Evolutionary conservation across 179 eudicot species (phyloP).

Genomic region (Gypsophila paniculata): DNA sequence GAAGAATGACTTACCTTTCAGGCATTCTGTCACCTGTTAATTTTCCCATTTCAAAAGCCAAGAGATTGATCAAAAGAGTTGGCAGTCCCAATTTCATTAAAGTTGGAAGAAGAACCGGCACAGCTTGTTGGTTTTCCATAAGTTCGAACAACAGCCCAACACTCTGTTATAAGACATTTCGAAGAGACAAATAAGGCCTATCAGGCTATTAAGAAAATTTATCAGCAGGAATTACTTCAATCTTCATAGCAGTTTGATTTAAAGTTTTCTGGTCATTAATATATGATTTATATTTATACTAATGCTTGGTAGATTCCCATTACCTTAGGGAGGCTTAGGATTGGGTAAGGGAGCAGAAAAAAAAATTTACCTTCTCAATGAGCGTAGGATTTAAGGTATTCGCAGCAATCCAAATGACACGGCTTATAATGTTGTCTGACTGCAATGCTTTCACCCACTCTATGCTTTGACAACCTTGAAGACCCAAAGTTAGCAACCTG

Average conservation of each 20-base stretch:
- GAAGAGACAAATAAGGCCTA: background rate
- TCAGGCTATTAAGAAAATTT: background rate
- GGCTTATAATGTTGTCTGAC: constrained; percentile 56
- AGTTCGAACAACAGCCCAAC: constrained; percentile 60
- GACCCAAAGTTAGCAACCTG: constrained; percentile 75
- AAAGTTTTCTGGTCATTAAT: background rate
- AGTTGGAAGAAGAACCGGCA: constrained; percentile 48
- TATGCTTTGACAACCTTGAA: constrained; percentile 61
- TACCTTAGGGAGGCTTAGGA: background rate
- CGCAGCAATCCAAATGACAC: constrained; percentile 76
- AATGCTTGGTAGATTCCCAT: background rate
- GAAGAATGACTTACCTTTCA: constrained; percentile 56
- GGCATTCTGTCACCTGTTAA: constrained; percentile 51
- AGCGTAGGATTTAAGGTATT: constrained; percentile 75
- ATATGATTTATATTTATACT: background rate
- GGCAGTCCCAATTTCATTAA: constrained; percentile 68
- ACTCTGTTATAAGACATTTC: constrained; percentile 42
- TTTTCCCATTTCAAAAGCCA: constrained; percentile 67
- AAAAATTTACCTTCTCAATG: constrained; percentile 60
- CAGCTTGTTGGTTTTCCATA: constrained; percentile 52
- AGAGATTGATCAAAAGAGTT: constrained; percentile 54
- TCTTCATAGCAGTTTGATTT: background rate
- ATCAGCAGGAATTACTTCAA: background rate
- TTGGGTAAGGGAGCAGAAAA: background rate
- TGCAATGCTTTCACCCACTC: constrained; percentile 72